Base-by-base conservation (phyloP, 352 stramenopile genomes). In the Globisporangium irregulare region DNA sequence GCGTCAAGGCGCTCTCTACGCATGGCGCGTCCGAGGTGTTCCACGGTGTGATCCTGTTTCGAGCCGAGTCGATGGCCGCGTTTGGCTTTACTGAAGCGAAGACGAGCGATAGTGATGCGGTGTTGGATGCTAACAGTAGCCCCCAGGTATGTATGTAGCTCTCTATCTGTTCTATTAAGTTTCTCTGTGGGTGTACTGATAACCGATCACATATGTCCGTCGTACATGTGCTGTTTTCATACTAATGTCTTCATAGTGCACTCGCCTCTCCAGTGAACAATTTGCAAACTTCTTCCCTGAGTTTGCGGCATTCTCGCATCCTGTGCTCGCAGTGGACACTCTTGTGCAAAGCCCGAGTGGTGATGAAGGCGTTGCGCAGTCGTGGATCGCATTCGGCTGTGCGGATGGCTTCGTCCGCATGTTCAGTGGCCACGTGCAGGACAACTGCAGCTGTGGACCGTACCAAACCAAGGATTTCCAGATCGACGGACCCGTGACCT, bases 281-380 rank as follows among this genome's bases (percentile, higher is more conserved):
- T 91, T 94, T 60, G 79, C 76, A 12, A 36, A 53, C 0, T 94
- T 91, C 61, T 92, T 94, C 64, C 84, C 86, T 10, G 82, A 92
- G 48, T 80, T 94, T 54, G 80, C 72, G 4, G 64, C 78, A 18
- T 91, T 93, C 58, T 62, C 68, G 15, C 75, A 87, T 56, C 81
- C 80, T 0, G 77, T 92, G 24, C 55, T 93, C 38, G 69, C 78
- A 4, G 77, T 90, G 12, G 77, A 91, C 66, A 64, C 69, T 32
- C 20, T 51, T 51, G 68, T 86, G 22, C 59, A 62, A 15, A 38
- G 75, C 27, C 5, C 20, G 3, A 15, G 20, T 41, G 20, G 15
- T 24, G 54, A 22, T 12, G 53, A 22, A 2, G 25, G 3, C 24
- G 32, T 0, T 6, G 32, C 36, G 9, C 32, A 62, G 29, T 81